These are phyloP conservation scores for Aspergillus texensis DNA, from an alignment of 2,329 filamentous ascomycete species.

Conservation along the genomic window DNA sequence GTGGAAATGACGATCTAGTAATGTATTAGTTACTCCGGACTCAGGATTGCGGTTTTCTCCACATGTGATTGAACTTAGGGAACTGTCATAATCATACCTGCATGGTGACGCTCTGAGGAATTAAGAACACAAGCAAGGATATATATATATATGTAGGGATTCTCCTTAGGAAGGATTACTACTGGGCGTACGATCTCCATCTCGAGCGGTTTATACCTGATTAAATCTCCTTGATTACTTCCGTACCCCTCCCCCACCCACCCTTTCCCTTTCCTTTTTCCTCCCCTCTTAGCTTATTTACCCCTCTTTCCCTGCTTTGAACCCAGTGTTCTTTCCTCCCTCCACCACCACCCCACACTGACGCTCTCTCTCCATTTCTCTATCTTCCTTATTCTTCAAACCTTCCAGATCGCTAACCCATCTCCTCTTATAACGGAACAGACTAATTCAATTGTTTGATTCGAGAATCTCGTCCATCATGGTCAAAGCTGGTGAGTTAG, in stretches of 20 bases:
- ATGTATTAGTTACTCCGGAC: background rate
- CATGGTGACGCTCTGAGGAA: background rate
- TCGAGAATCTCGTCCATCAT: constrained; percentile 36
- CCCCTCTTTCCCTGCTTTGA: constrained; percentile 13
- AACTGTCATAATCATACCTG: background rate
- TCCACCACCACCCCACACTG: constrained; percentile 8
- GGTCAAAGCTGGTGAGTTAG: constrained; percentile 51
- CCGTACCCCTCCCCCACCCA: constrained; percentile 15
- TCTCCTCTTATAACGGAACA: background rate
- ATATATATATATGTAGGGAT: background rate
- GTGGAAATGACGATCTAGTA: background rate
- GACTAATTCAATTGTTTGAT: background rate
- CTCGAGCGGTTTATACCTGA: background rate
- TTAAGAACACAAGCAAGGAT: background rate
- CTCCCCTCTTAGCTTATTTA: constrained; percentile 14
- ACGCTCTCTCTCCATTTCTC: constrained; percentile 12
- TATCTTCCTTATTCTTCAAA: constrained; percentile 6
- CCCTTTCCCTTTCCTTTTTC: constrained; percentile 12
- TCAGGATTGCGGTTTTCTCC: background rate
- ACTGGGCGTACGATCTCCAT: background rate
- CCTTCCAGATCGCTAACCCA: background rate
- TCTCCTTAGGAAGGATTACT: background rate
- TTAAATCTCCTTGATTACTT: background rate
- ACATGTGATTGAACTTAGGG: constrained; percentile 2
- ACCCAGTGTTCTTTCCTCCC: constrained; percentile 5